Conservation (phyloP, 257 asterid genomes). For the Solanum piurae region DNA sequence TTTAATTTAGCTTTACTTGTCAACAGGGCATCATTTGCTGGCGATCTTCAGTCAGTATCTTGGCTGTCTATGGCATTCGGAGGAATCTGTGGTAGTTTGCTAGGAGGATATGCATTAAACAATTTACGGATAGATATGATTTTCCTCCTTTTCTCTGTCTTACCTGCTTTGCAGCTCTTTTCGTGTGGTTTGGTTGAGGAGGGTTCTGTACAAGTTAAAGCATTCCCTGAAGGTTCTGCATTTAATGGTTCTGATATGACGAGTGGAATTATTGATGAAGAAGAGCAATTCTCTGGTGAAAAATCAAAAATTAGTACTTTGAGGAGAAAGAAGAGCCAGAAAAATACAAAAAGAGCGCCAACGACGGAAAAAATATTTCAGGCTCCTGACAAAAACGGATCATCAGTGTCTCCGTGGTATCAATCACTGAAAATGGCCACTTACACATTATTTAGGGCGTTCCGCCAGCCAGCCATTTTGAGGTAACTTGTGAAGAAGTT, state of each 20-base stretch:
- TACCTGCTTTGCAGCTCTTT: slow-evolving; percentile 71
- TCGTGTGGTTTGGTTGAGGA: slow-evolving; percentile 80
- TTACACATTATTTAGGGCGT: slow-evolving; percentile 54
- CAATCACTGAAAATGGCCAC: slow-evolving; percentile 57
- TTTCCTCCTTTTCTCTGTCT: slow-evolving; percentile 58
- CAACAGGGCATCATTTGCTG: slow-evolving; percentile 87
- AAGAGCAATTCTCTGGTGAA: slow-evolving; percentile 16
- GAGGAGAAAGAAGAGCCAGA: slow-evolving; percentile 59
- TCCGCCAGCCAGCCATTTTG: slow-evolving; percentile 73
- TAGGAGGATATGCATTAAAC: slow-evolving; percentile 76
- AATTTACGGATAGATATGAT: slow-evolving; percentile 47
- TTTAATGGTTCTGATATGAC: slow-evolving; percentile 31
- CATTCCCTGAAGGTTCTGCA: slow-evolving; percentile 16
- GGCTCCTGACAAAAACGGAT: slow-evolving; percentile 24
- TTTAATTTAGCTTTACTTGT: slow-evolving; percentile 7
- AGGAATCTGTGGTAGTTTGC: slow-evolving; percentile 87
- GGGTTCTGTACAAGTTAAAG: slow-evolving; percentile 24
- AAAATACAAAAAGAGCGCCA: slow-evolving; percentile 25
- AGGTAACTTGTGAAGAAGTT: slow-evolving; percentile 38
- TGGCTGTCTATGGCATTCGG: slow-evolving; percentile 99
- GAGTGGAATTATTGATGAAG: slow-evolving; percentile 19
- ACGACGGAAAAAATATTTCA: slow-evolving; percentile 9
- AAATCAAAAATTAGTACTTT: slow-evolving; percentile 25
- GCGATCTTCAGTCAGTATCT: slow-evolving; percentile 93
- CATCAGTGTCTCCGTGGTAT: slow-evolving; percentile 35